Conservation (phyloP, 345 rosid genomes). For the Populus alba region DNA sequence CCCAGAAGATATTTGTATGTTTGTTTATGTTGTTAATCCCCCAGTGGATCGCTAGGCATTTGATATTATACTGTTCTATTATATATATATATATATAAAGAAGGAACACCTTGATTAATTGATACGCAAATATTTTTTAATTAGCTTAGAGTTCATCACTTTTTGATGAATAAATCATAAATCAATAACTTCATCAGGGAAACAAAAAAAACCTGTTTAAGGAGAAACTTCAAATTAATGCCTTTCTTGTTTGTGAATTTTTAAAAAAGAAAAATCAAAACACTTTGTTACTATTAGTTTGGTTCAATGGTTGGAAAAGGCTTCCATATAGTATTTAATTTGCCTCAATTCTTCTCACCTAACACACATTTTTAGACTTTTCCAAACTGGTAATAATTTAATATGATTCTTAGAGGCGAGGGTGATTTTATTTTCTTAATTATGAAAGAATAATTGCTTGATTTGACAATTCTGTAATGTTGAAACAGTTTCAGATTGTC, state of each 20-base stretch:
- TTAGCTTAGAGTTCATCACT: too few relatives aligned
- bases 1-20: not conserved
- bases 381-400: not conserved
- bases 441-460: not conserved
- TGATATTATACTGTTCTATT: not conserved
- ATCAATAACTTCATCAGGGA: too few relatives aligned
- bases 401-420: not conserved
- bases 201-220: too few relatives aligned
- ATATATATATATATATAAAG: too few relatives aligned
- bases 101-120: not conserved
- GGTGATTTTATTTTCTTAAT: not conserved
- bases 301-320: too few relatives aligned
- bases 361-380: not conserved
- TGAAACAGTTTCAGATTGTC: constrained; percentile 1
- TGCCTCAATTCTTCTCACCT: not conserved
- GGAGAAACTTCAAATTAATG: too few relatives aligned
- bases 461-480: not conserved
- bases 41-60: not conserved
- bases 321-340: too few relatives aligned
- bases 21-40: not conserved
- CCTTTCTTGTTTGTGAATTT: too few relatives aligned
- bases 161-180: too few relatives aligned
- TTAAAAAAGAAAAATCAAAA: too few relatives aligned
- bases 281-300: too few relatives aligned
- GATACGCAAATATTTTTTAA: too few relatives aligned